Percentiles rank a stretch among this genome's conserved stretches.
Conservation (phyloP, 306 rosid species). For the Gastrolobium villosum region DNA sequence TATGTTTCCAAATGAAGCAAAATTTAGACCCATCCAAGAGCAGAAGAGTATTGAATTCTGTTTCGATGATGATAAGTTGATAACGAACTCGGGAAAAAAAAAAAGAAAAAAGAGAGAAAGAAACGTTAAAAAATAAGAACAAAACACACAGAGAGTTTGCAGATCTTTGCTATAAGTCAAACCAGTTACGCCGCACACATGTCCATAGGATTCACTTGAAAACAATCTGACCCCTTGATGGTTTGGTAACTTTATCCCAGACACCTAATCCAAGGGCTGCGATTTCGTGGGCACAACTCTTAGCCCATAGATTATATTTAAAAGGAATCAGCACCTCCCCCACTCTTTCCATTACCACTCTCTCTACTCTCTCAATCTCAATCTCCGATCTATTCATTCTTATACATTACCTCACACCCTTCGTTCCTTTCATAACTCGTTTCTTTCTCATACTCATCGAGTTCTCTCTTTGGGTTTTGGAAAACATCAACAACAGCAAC, state of each 20-base stretch:
- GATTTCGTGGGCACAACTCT: slow-evolving; percentile 27
- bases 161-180: too few species aligned
- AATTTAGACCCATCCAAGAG: background rate
- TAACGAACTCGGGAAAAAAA: background rate
- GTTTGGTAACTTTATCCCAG: background rate
- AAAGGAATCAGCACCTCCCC: background rate
- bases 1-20: background rate
- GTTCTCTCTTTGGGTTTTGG: background rate
- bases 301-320: background rate
- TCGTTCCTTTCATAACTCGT: background rate
- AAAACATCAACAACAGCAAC: background rate
- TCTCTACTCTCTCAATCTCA: background rate
- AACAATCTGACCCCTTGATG: slow-evolving; percentile 33
- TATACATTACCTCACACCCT: background rate
- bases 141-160: too few species aligned
- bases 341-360: background rate
- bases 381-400: slow-evolving; percentile 28
- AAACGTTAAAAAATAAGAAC: too few species aligned
- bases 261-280: slow-evolving; percentile 46
- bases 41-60: background rate
- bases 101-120: too few species aligned
- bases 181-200: background rate
- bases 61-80: background rate
- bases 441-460: background rate
- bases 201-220: background rate